Evolutionary conservation across 1,284 basidiomycete species (phyloP), one percentile per base, ranked within the genome.

Genomic region (Ganoderma boninense): DNA sequence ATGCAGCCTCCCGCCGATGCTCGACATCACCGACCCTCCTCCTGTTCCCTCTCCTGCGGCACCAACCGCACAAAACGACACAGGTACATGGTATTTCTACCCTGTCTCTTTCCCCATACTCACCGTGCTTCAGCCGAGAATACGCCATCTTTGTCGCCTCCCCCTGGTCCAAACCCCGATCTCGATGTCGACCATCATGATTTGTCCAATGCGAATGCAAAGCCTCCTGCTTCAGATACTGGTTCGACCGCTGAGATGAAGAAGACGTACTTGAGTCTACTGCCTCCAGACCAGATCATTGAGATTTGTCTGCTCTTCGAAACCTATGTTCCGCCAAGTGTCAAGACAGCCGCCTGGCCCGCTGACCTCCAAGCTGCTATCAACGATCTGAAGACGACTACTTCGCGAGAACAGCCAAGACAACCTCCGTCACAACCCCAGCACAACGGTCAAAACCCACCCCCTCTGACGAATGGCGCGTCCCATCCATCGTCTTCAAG

Each of bases 261-360:
- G 79, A 87, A 87, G 72, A 86, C 87, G 71, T 94, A 94, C 81
- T 83, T 94, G 56, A 84, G 84, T 38, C 84, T 93, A 26, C 83
- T 94, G 10, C 86, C 89, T 20, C 87, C 85, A 43, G 84, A 87
- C 61, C 90, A 92, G 80, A 86, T 94, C 77, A 90, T 93, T 75
- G 92, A 94, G 73, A 88, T 94, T 73, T 92, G 92, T 77, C 84
- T 94, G 63, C 85, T 85, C 38, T 89, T 93, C 73, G 92, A 94
- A 75, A 79, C 87, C 11, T 87, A 93, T 81, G 89, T 88, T 1
- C 89, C 92, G 6, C 80, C 84, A 42, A 87, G 89, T 72, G 78
- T 90, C 64, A 88, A 87, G 78, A 84, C 82, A 66, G 82, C 87
- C 32, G 80, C 93, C 79, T 94, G 93, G 91, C 92, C 92, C 11